Percentiles rank a stretch among this genome's conserved stretches.
Conservation (phyloP, 495 filamentous ascomycete genomes). For the Lasiosphaeria miniovina region DNA sequence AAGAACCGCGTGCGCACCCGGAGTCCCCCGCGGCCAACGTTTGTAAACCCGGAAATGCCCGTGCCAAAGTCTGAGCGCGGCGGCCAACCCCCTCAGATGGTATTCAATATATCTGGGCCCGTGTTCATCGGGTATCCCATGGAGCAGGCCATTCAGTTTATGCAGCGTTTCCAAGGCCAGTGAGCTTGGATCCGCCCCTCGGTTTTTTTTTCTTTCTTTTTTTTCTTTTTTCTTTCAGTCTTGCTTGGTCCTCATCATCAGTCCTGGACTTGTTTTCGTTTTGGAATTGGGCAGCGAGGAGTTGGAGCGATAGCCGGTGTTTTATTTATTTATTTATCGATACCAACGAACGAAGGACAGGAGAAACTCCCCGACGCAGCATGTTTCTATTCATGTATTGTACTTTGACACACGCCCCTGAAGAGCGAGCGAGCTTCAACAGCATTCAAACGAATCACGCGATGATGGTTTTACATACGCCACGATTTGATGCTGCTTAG, state of each 20-base stretch:
- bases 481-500: too few species aligned
- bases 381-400: too few species aligned
- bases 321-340: not conserved
- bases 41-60: slow-evolving; percentile 35
- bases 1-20: slow-evolving; percentile 15
- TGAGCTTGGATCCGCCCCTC: slow-evolving; percentile 1
- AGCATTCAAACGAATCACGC: too few species aligned
- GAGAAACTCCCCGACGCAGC: too few species aligned
- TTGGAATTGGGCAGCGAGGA: slow-evolving; percentile 8
- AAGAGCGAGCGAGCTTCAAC: too few species aligned
- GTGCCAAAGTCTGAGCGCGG: slow-evolving; percentile 15
- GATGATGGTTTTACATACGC: too few species aligned
- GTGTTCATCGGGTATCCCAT: slow-evolving; percentile 86
- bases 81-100: slow-evolving; percentile 52
- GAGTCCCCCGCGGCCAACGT: slow-evolving; percentile 34
- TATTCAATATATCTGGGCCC: slow-evolving; percentile 71
- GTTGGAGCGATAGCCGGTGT: not conserved
- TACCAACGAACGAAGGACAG: too few species aligned
- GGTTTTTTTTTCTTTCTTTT: not conserved
- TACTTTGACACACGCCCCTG: too few species aligned
- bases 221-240: slow-evolving; percentile 4
- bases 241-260: not conserved
- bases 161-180: slow-evolving; percentile 53
- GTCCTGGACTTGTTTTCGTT: not conserved
- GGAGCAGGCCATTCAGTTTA: slow-evolving; percentile 68